These are phyloP conservation scores for Globisporangium uncinulatum DNA, from an alignment of 352 stramenopile genomes.

Conservation along the genomic window DNA sequence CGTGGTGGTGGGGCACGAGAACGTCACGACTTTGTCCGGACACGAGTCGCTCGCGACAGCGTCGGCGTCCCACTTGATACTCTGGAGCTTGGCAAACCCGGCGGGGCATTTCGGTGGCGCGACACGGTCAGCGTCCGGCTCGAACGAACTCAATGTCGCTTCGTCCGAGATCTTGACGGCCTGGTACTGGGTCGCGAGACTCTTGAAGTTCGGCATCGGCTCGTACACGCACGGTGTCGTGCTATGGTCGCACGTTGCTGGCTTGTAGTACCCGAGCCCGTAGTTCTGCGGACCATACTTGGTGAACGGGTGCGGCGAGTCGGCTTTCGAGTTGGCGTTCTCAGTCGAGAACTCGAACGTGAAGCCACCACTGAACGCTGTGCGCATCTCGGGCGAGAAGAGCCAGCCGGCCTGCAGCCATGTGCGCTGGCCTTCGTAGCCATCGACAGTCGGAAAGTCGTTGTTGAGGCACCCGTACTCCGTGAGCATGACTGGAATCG, in stretches of 20 bases:
- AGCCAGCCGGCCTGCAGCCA: conserved; percentile 73
- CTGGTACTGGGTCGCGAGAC: conserved; percentile 72
- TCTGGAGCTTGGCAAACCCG: too few species aligned
- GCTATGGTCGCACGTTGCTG: conserved; percentile 62
- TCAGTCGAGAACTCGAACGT: conserved; percentile 75
- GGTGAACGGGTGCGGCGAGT: neutral
- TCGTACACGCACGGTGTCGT: conserved; percentile 46
- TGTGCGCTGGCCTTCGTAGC: conserved; percentile 59
- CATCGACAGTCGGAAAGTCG: conserved; percentile 55
- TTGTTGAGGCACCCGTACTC: conserved; percentile 69
- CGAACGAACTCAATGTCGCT: too few species aligned
- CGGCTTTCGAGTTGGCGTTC: conserved; percentile 40
- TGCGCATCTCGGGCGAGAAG: conserved; percentile 55
- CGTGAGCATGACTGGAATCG: conserved; percentile 62
- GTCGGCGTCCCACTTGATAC: too few species aligned
- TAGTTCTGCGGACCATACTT: conserved; percentile 52
- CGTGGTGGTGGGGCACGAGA: neutral
- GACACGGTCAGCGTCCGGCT: too few species aligned
- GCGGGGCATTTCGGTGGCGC: too few species aligned
- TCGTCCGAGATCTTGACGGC: conserved; percentile 39
- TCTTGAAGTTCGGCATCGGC: conserved; percentile 67
- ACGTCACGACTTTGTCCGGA: too few species aligned
- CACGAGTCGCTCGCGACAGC: too few species aligned
- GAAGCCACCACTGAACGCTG: conserved; percentile 62
- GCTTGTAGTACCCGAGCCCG: conserved; percentile 66